These are phyloP conservation scores for Diaporthe citri DNA, from an alignment of 2,329 filamentous ascomycete species.

Conservation along the genomic window DNA sequence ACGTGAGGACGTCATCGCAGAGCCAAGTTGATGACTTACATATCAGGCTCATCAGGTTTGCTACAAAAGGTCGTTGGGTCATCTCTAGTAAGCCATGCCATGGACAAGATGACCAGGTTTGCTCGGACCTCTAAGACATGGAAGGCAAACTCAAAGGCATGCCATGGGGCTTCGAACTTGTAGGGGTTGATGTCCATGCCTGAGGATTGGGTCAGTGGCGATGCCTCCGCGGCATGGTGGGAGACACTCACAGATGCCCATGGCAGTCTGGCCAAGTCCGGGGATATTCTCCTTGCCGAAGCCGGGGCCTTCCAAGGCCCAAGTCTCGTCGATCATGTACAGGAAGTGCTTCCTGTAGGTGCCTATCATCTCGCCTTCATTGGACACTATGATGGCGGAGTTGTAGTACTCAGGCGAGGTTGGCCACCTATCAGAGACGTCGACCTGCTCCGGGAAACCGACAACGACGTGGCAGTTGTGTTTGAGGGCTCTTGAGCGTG, in stretches of 20 bases:
- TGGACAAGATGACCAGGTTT: slow-evolving; percentile 76
- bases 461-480: slow-evolving; percentile 76
- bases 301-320: slow-evolving; percentile 64
- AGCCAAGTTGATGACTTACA: no score
- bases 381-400: slow-evolving; percentile 65
- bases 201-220: slow-evolving; percentile 40
- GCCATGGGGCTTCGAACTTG: slow-evolving; percentile 63
- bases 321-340: slow-evolving; percentile 72
- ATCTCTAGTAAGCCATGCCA: slow-evolving; percentile 81
- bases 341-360: slow-evolving; percentile 73
- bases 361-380: slow-evolving; percentile 69
- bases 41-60: slow-evolving; percentile 71
- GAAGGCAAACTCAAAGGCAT: slow-evolving; percentile 63
- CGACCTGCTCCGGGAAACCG: slow-evolving; percentile 82
- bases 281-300: slow-evolving; percentile 52
- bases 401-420: slow-evolving; percentile 68
- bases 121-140: slow-evolving; percentile 69
- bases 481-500: slow-evolving; percentile 76
- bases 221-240: slow-evolving; percentile 15
- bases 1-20: no score
- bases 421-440: slow-evolving; percentile 63
- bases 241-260: slow-evolving; percentile 68
- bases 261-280: slow-evolving; percentile 63
- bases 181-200: slow-evolving; percentile 73
- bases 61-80: slow-evolving; percentile 60